Evolutionary conservation across 179 eudicot species (phyloP), one percentile per base, ranked within the genome.

Genomic region (Corrigiola litoralis): DNA sequence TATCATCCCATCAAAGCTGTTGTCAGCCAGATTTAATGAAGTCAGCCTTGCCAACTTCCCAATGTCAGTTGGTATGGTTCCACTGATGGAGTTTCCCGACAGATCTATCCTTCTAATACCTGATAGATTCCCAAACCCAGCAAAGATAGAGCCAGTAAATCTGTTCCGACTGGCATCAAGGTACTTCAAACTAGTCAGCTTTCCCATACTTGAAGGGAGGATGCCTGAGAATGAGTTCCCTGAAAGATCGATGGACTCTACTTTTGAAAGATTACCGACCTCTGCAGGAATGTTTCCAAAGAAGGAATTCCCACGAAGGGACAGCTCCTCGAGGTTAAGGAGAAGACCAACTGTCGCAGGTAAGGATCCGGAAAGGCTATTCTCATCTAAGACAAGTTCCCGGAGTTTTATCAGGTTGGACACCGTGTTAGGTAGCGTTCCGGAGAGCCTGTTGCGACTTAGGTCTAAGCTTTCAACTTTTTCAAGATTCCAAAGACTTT

Each of bases 271-370:
- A 46, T 72, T 70, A 42, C 96, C 98, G 8, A 92, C 61, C 71
- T 87, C 86, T 24, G 62, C 21, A 6, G 98, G 98, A 70, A 92
- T 83, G 72, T 74, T 67, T 6, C 95, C 96, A 36, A 74, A 78
- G 69, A 92, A 84, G 6, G 77, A 79, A 68, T 87, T 92, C 25
- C 58, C 78, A 52, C 48, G 76, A 40, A 87, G 57, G 0, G 98
- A 92, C 48, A 92, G 81, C 74, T 92, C 98, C 8, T 51, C 48
- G 27, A 92, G 87, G 36, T 82, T 77, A 42, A 44, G 61, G 13
- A 92, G 84, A 46, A 75, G 72, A 44, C 98, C 92, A 73, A 92
- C 77, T 41, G 83, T 70, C 28, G 92, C 55, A 37, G 98, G 96
- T 69, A 92, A 64, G 56, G 32, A 69, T 29, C 96, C 98, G 8